Conservation (phyloP, 2,329 filamentous ascomycete genomes). For the Colletotrichum shisoi region DNA sequence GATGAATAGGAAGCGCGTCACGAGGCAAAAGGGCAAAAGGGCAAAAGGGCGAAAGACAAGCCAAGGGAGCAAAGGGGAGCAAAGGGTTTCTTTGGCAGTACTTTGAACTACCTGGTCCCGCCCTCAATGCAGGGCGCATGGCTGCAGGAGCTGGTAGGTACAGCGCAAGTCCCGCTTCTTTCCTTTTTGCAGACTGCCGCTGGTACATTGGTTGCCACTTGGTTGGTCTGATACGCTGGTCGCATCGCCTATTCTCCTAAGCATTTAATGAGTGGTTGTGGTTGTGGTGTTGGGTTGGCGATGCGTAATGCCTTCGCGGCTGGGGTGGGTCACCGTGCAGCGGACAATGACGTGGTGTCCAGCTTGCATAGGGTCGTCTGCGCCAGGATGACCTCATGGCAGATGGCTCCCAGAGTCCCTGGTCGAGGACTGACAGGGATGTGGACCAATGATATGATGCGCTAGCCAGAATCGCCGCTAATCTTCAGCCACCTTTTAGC, state of each 20-base stretch:
- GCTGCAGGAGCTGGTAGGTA: neutral
- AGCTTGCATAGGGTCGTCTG: conserved; percentile 8
- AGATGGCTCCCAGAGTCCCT: neutral
- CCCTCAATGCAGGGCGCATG: neutral
- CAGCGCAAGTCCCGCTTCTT: neutral
- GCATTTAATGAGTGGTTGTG: neutral
- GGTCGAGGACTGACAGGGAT: neutral
- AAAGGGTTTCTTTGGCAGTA: neutral
- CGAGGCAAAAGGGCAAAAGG: neutral
- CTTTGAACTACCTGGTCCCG: neutral
- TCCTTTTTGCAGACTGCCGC: neutral
- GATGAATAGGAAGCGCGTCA: neutral
- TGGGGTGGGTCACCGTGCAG: conserved; percentile 1
- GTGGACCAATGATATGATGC: conserved; percentile 8
- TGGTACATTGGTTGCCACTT: too few species aligned
- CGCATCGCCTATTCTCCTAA: neutral
- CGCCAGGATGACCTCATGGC: conserved; percentile 29
- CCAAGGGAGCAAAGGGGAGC: too few species aligned
- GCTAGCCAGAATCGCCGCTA: conserved; percentile 7
- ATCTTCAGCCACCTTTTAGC: conserved; percentile 28
- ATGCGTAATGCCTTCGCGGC: conserved; percentile 36
- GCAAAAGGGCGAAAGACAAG: too few species aligned
- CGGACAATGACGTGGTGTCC: conserved; percentile 37
- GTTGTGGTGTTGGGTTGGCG: conserved; percentile 6
- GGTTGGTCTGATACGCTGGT: neutral